Evolutionary conservation across 1,284 basidiomycete genomes (phyloP).

Genomic region (Apiotrichum sp.): DNA sequence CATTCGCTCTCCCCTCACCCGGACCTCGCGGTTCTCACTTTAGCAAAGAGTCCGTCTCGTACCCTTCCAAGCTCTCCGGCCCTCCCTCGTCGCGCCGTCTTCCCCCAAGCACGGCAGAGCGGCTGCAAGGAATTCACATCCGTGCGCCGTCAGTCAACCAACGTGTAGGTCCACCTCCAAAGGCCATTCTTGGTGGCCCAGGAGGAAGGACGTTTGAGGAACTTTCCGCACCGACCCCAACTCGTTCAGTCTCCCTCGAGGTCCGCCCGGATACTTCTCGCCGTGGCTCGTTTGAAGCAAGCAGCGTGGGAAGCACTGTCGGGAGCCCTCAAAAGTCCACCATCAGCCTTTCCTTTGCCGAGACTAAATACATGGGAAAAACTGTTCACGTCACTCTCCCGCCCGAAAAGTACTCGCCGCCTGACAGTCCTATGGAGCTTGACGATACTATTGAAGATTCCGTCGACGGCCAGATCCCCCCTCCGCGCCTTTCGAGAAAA

Average conservation of each 20-base stretch:
- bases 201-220: conserved; percentile 39
- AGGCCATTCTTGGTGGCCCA: conserved; percentile 37
- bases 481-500: conserved; percentile 3
- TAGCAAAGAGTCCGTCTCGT: not conserved
- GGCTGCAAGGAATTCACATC: not conserved
- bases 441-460: not conserved
- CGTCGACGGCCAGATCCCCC: not conserved
- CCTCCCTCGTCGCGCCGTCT: conserved; percentile 1
- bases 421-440: conserved; percentile 15
- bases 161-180: conserved; percentile 30
- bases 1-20: conserved; percentile 8
- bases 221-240: conserved; percentile 11
- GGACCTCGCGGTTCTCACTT: conserved; percentile 1
- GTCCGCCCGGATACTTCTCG: not conserved
- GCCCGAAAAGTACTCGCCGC: conserved; percentile 19
- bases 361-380: conserved; percentile 19
- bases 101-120: not conserved
- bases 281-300: not conserved
- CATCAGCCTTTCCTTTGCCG: not conserved
- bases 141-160: conserved; percentile 3
- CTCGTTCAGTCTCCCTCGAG: not conserved
- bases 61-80: not conserved
- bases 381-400: conserved; percentile 21
- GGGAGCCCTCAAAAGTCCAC: not conserved
- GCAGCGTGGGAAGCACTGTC: not conserved